These are phyloP conservation scores for Collariella sp. DNA, from an alignment of 495 filamentous ascomycete species.

Conservation along the genomic window DNA sequence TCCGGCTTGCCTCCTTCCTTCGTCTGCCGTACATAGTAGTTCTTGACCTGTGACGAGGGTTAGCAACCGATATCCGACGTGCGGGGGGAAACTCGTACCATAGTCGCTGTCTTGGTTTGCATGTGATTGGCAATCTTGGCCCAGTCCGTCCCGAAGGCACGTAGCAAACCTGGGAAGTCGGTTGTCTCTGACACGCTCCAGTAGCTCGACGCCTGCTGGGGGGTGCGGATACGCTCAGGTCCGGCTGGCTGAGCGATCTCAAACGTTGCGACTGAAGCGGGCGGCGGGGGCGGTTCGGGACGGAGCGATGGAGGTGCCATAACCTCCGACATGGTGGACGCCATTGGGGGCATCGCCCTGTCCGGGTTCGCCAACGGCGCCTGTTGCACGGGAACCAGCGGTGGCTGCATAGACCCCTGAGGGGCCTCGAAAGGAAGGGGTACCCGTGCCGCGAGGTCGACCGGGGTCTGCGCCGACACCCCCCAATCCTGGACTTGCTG, in stretches of 20 bases:
- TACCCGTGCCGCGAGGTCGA: constrained; percentile 21
- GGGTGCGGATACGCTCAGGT: constrained; percentile 41
- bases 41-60: constrained; percentile 62
- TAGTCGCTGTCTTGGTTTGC: constrained; percentile 86
- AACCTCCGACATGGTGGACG: constrained; percentile 35
- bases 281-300: constrained; percentile 38
- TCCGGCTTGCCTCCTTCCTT: constrained; percentile 58
- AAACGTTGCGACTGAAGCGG: constrained; percentile 29
- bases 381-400: constrained; percentile 27
- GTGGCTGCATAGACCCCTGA: constrained; percentile 31
- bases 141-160: constrained; percentile 85
- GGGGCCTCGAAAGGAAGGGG: constrained; percentile 32
- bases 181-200: constrained; percentile 90
- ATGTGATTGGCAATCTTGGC: constrained; percentile 73
- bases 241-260: constrained; percentile 32
- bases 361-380: constrained; percentile 32
- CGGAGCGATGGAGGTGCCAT: constrained; percentile 43
- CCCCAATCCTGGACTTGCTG: constrained; percentile 33
- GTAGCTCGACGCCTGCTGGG: constrained; percentile 74
- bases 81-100: constrained; percentile 50
- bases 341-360: constrained; percentile 23
- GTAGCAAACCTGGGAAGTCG: constrained; percentile 71
- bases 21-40: constrained; percentile 73
- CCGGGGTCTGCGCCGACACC: constrained; percentile 24
- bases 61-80: constrained; percentile 14